A percentile compares a stretch with the other conserved stretches of the same genome.
phyloP scores from a whole-genome alignment of 2,329 filamentous ascomycete genomes.

The Grosmannia serpens region DNA sequence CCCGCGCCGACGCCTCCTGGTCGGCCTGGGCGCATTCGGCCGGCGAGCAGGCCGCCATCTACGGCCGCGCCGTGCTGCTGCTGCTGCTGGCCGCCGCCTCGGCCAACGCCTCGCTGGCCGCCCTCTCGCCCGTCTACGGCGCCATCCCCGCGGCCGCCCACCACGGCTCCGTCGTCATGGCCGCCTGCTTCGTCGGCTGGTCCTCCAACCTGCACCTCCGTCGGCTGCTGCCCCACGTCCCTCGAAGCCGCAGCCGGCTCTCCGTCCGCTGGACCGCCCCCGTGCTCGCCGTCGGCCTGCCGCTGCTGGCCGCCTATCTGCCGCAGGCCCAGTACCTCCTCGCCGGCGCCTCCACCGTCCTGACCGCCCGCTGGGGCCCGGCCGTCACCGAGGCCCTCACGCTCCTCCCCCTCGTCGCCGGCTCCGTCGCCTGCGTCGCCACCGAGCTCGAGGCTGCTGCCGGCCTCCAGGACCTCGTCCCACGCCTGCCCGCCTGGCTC shows the following conservation, averaged over 20 bases:
- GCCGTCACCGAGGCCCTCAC: constrained; percentile 63
- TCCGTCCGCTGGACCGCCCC: constrained; percentile 15
- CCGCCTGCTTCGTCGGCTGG: constrained; percentile 61
- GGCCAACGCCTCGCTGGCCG: constrained; percentile 61
- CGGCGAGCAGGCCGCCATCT: constrained; percentile 26
- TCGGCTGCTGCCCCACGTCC: constrained; percentile 27
- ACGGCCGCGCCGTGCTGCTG: constrained; percentile 30
- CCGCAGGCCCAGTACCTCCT: constrained; percentile 63
- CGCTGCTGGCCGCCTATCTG: constrained; percentile 63
- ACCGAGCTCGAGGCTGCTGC: constrained; percentile 48
- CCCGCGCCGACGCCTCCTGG: constrained; percentile 17
- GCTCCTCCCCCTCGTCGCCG: constrained; percentile 54
- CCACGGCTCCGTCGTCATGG: constrained; percentile 56
- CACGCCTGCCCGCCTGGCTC: constrained; percentile 39
- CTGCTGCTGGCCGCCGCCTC: constrained; percentile 49
- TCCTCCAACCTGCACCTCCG: constrained; percentile 49
- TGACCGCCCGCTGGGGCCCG: constrained; percentile 65
- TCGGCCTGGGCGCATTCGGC: constrained; percentile 20
- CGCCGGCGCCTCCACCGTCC: constrained; percentile 50
- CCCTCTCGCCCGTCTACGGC: constrained; percentile 79
- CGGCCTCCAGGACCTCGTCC: constrained; percentile 30
- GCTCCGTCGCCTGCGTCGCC: constrained; percentile 53
- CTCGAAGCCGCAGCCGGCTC: background rate
- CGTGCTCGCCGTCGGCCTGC: constrained; percentile 42
- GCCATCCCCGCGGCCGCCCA: constrained; percentile 64